Evolutionary conservation across 2,329 filamentous ascomycete genomes (phyloP), one percentile per base, ranked within the genome.

Genomic region (Gaeumannomyces tritici): DNA sequence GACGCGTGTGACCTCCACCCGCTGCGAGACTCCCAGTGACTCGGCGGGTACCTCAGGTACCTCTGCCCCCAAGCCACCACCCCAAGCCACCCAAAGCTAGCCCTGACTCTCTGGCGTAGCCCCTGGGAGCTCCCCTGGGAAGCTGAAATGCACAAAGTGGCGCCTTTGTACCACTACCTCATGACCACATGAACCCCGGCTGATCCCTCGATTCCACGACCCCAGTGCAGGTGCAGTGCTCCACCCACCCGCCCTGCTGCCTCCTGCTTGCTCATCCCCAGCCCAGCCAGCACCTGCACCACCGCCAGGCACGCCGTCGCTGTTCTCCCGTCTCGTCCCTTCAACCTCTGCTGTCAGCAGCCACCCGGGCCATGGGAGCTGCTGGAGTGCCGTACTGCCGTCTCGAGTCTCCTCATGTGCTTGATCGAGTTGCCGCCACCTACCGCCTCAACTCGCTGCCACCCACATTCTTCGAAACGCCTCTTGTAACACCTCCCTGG

Each of bases 401-500:
- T n/a, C 42, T 47, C 42, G 42, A 24, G 21, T 51, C 42, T 51
- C 42, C 42, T 51, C 42, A n/a, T 24, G 24, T 28, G n/a, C n/a
- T 56, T 11, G 55, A 56, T 27, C 26, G 55, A 9, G 24, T n/a
- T 27, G 28, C 55, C 28, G 26, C 55, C 26, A 27, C 24, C 21
- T 51, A 4, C 42, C 42, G n/a, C 42, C 42, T n/a, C 21, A 21
- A 51, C 42, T n/a, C 42, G n/a, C 42, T 13, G 18, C 69, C 69
- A 65, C 71, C 65, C 61, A 63, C 70, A 65, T 67, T 67, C 68
- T 73, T 75, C 75, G 74, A 76, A 77, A 77, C 75, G 73, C 70
- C 70, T 73, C 71, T 72, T 76, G 76, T 78, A 74, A 77, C 76
- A 78, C 73, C 69, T 72, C 64, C 64, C n/a, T 55, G 68, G 66